Evolutionary conservation across 2,329 filamentous ascomycete genomes (phyloP).

Genomic region (Fonsecaea pedrosoi): DNA sequence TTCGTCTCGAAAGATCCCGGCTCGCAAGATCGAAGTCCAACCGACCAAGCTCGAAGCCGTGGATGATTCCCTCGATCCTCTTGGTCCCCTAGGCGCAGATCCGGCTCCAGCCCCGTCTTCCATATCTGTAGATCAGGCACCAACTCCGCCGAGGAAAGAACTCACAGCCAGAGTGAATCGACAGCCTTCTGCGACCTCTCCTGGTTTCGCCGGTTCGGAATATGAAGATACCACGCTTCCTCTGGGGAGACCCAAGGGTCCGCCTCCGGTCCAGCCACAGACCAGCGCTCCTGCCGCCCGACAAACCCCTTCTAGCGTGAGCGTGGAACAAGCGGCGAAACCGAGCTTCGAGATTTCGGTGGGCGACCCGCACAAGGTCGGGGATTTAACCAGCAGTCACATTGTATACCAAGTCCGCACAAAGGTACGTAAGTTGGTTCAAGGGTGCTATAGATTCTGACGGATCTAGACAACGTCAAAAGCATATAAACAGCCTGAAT

Average conservation of each 20-base stretch:
- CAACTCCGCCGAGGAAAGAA: slow-evolving; percentile 67
- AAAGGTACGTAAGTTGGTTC: slow-evolving; percentile 65
- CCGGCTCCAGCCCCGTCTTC: slow-evolving; percentile 42
- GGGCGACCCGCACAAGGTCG: slow-evolving; percentile 96
- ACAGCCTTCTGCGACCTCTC: slow-evolving; percentile 48
- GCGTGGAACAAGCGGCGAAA: slow-evolving; percentile 90
- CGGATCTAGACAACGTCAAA: slow-evolving; percentile 82
- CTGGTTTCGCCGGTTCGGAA: slow-evolving; percentile 70
- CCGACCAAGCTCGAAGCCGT: slow-evolving; percentile 68
- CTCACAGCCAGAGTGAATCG: slow-evolving; percentile 46
- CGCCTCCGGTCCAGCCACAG: slow-evolving; percentile 65
- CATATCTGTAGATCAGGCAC: slow-evolving; percentile 59
- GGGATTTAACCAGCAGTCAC: slow-evolving; percentile 93
- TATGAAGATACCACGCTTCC: slow-evolving; percentile 71
- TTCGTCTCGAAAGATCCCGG: slow-evolving; percentile 57
- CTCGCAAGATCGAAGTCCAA: slow-evolving; percentile 65
- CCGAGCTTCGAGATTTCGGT: slow-evolving; percentile 89
- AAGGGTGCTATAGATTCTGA: slow-evolving; percentile 31
- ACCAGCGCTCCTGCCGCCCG: slow-evolving; percentile 55
- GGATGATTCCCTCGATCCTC: slow-evolving; percentile 66
- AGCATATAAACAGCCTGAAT: slow-evolving; percentile 90
- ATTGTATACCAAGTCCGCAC: slow-evolving; percentile 97
- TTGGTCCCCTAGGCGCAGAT: slow-evolving; percentile 62
- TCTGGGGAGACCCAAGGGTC: slow-evolving; percentile 66
- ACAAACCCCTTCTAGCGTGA: slow-evolving; percentile 76